Evolutionary conservation across 306 rosid species (phyloP).

Genomic region (Lablab purpureus): DNA sequence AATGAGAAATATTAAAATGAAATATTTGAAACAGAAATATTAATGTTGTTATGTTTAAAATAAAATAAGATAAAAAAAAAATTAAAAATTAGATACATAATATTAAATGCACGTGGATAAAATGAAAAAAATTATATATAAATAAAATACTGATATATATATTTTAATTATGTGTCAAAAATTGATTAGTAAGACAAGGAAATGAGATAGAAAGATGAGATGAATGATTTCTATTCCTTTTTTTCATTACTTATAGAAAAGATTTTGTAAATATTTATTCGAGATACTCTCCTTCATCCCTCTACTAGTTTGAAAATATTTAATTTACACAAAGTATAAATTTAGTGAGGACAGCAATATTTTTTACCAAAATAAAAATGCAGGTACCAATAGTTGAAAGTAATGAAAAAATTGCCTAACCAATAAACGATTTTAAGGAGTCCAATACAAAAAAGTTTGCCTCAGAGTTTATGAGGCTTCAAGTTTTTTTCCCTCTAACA

Average conservation of each 20-base stretch:
- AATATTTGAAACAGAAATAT: too few species aligned
- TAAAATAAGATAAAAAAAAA: too few species aligned
- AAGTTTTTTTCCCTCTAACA: constrained; percentile 19
- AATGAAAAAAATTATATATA: too few species aligned
- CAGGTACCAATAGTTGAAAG: neutral
- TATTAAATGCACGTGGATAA: too few species aligned
- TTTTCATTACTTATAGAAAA: neutral
- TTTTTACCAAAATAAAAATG: neutral
- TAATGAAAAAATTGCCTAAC: neutral
- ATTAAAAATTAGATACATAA: too few species aligned
- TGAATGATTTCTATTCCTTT: too few species aligned
- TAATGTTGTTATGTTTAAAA: too few species aligned
- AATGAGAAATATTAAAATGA: too few species aligned
- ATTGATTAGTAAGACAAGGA: too few species aligned
- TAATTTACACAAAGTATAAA: neutral
- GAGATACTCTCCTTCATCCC: neutral
- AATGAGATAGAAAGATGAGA: too few species aligned
- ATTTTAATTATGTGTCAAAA: too few species aligned
- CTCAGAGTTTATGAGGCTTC: neutral
- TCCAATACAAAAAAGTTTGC: constrained; percentile 33
- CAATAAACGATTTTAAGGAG: neutral
- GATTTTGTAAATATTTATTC: neutral
- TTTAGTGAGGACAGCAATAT: neutral
- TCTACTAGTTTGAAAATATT: neutral
- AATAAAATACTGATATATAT: too few species aligned